Percentiles rank a stretch among this genome's conserved stretches.
These are phyloP conservation scores for Aspergillus brunneoviolaceus DNA, from an alignment of 2,329 filamentous ascomycete genomes.

Conservation along the genomic window DNA sequence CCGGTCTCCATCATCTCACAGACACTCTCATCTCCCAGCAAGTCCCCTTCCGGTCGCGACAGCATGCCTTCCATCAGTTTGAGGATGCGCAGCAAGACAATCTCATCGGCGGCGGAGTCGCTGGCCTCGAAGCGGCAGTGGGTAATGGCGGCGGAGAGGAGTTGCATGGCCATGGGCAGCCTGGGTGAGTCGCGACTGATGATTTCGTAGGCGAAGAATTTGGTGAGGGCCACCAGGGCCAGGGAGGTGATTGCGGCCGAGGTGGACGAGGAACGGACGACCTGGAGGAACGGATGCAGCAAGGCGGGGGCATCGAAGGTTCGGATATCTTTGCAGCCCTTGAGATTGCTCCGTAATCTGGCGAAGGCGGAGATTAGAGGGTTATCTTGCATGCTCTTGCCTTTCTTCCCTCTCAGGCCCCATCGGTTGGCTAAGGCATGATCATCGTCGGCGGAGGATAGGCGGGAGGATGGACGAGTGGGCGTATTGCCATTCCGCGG, in stretches of 20 bases:
- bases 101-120: conserved; percentile 90
- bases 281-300: conserved; percentile 90
- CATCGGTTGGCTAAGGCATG: conserved; percentile 72
- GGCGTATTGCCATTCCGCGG: conserved; percentile 28
- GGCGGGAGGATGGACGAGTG: conserved; percentile 21
- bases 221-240: conserved; percentile 87
- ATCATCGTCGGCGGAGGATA: conserved; percentile 39
- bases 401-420: conserved; percentile 91
- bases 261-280: conserved; percentile 93
- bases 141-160: conserved; percentile 89
- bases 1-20: conserved; percentile 99
- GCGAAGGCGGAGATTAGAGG: conserved; percentile 94
- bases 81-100: conserved; percentile 88
- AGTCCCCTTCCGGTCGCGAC: conserved; percentile 84
- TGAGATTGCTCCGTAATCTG: conserved; percentile 81
- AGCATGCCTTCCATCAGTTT: conserved; percentile 99
- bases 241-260: conserved; percentile 95
- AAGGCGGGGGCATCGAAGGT: conserved; percentile 86
- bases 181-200: conserved; percentile 81
- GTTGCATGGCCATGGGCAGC: conserved; percentile 88
- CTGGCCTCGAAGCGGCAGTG: conserved; percentile 97
- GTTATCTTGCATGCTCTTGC: conserved; percentile 96
- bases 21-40: conserved; percentile 96
- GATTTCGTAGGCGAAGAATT: conserved; percentile 94
- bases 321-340: conserved; percentile 84